phyloP scores from a whole-genome alignment of 163 green algal genomes.

The Chlorella variabilis region DNA sequence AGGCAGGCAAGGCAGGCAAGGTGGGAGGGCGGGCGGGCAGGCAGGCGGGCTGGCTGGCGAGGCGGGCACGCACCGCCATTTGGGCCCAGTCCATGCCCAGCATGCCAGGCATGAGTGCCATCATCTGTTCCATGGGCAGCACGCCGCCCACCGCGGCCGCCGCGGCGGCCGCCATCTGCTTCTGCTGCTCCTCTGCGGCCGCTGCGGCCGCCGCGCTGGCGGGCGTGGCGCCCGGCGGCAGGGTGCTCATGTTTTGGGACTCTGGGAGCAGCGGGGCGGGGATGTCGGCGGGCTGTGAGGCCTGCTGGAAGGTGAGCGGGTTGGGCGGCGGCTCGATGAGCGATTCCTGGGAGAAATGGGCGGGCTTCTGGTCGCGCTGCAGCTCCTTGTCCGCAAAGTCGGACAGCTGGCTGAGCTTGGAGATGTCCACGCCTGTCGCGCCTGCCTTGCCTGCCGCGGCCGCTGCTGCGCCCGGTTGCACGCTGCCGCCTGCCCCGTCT shows the following conservation, averaged over 20 bases:
- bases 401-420: conserved; percentile 28
- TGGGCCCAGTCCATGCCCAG: conserved; percentile 26
- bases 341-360: conserved; percentile 11
- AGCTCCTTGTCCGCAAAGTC: conserved; percentile 36
- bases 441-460: background rate
- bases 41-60: too few relatives aligned
- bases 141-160: background rate
- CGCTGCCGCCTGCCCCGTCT: background rate
- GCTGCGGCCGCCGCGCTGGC: background rate
- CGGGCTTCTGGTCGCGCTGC: background rate
- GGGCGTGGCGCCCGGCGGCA: background rate
- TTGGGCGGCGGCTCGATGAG: conserved; percentile 9
- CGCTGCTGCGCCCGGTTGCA: background rate
- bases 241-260: conserved; percentile 3
- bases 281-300: conserved; percentile 44
- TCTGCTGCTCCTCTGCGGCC: conserved; percentile 18
- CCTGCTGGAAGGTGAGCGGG: conserved; percentile 11
- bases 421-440: conserved; percentile 8
- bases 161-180: conserved; percentile 1
- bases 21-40: background rate
- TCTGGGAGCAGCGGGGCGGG: conserved; percentile 23
- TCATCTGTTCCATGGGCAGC: conserved; percentile 11
- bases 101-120: conserved; percentile 30
- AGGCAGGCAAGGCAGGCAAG: background rate
- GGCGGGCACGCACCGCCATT: conserved; percentile 29